phyloP scores from a whole-genome alignment of 1,284 basidiomycete species.

The Prillingera fragicola region DNA sequence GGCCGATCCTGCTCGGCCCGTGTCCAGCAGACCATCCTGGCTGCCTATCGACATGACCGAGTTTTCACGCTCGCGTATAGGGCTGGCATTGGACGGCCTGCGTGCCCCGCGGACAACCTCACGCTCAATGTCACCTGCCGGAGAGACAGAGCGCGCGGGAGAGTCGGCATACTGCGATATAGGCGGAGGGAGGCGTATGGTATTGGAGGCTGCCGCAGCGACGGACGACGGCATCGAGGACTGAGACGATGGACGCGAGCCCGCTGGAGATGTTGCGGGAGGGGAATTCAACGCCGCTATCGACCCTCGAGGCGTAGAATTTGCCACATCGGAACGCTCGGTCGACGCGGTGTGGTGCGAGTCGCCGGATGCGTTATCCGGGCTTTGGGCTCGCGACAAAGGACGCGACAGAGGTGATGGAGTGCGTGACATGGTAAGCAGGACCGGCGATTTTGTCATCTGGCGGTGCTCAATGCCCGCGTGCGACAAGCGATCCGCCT shows the following conservation, averaged over 20 bases:
- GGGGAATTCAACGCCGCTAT: no score
- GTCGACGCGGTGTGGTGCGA: no score
- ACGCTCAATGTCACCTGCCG: conserved; percentile 1
- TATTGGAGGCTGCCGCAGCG: conserved; percentile 16
- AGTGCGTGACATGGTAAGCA: conserved; percentile 18
- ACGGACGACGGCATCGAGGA: conserved; percentile 1
- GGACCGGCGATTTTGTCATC: conserved; percentile 3
- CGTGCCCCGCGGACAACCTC: conserved; percentile 9
- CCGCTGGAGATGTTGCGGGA: no score
- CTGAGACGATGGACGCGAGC: no score
- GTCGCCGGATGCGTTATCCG: no score
- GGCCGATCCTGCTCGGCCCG: background rate
- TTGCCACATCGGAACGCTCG: no score
- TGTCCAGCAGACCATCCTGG: conserved; percentile 26
- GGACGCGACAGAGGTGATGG: conserved; percentile 28
- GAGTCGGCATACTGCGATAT: conserved; percentile 22
- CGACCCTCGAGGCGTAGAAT: conserved; percentile 10
- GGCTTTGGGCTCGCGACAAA: conserved; percentile 15
- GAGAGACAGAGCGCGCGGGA: conserved; percentile 4
- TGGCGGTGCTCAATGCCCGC: conserved; percentile 36
- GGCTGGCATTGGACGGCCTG: conserved; percentile 1
- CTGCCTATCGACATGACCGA: conserved; percentile 21
- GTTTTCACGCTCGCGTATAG: background rate
- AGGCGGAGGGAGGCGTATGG: conserved; percentile 29
- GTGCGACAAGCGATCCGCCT: conserved; percentile 32